Evolutionary conservation across 208 protist species (phyloP).

Genomic region (Porcisia hertigi): DNA sequence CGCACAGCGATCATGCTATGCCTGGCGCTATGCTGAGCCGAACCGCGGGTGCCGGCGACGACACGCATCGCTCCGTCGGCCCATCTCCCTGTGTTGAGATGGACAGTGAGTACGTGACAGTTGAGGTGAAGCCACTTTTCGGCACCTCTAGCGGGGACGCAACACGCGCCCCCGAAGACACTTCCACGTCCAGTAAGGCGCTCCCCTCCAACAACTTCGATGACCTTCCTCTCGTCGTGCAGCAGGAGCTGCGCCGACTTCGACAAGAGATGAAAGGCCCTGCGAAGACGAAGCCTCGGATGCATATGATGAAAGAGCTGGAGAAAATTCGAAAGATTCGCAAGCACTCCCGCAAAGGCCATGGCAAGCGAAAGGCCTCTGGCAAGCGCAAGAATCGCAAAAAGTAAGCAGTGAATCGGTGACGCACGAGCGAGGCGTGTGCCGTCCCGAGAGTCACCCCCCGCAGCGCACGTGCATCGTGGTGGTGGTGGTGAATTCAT

Average conservation of each 20-base stretch:
- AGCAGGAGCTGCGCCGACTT: conserved; percentile 73
- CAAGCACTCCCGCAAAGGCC: conserved; percentile 88
- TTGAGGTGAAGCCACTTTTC: conserved; percentile 82
- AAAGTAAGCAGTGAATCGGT: conserved; percentile 27
- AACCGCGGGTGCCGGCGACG: background rate
- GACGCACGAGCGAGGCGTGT: background rate
- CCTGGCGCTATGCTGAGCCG: conserved; percentile 52
- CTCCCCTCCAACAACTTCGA: conserved; percentile 77
- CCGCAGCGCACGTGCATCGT: background rate
- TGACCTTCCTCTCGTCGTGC: conserved; percentile 73
- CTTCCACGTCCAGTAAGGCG: conserved; percentile 10
- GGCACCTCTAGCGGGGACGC: conserved; percentile 1
- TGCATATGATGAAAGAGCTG: conserved; percentile 85
- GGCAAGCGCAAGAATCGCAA: conserved; percentile 86
- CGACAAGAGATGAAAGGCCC: conserved; percentile 78
- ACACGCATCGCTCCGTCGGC: background rate
- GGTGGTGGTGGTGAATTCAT: background rate
- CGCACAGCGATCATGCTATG: conserved; percentile 61
- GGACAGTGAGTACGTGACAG: conserved; percentile 62
- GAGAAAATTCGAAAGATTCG: conserved; percentile 89
- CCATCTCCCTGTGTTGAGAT: conserved; percentile 6
- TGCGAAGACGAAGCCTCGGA: conserved; percentile 59
- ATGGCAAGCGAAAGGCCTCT: conserved; percentile 83
- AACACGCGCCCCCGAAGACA: background rate
- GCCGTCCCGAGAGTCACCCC: background rate